Base-by-base conservation (phyloP, 192 early-diverging fungal species). In the Coemansia sp. region DNA sequence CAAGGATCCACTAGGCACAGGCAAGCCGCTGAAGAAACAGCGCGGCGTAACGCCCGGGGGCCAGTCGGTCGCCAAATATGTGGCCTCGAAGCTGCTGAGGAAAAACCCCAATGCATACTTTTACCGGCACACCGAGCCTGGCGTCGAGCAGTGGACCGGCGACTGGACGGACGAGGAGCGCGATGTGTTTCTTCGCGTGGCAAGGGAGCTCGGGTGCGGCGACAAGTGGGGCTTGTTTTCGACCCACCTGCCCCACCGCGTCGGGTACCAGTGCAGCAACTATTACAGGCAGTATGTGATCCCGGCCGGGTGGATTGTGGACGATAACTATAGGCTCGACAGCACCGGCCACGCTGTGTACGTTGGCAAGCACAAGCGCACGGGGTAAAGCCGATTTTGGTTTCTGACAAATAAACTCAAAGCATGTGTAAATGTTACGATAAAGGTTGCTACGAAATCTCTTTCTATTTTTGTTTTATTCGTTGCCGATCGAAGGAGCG, bases 41-140 rank as follows among this genome's bases (percentile, higher is more conserved):
- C 40, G 40, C 40, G 40, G 48, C 9, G 23, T 66, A 29, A 59
- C 72, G 2, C 74, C 74, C 1, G 48, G 56, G 5, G 77, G 77
- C n/a, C 76, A 77, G 58, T 84, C 82, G 30, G 52, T 71, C 23
- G 82, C 82, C 20, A 75, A 69, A 35, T 84, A 52, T 29, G 75
- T 87, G 9, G 82, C 90, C 7, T 87, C 86, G 21, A 84, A 85
- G 68, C 63, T 90, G 70, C 83, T 89, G 58, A 86, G 86, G 62
- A 91, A 92, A 71, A 91, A 91, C 55, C 90, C 88, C 6, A 92
- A 91, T 63, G 85, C 86, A 16, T 92, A 87, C 48, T 92, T 92
- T 63, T 92, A 92, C 72, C 71, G 89, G 10, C 88, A 92, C 63
- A 89, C 87, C 16, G 89, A 90, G 58, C 90, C 90, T 16, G 87